Percentiles rank a stretch among this genome's conserved stretches.
phyloP scores from a whole-genome alignment of 306 rosid species.

The Abrus pulchellus region DNA sequence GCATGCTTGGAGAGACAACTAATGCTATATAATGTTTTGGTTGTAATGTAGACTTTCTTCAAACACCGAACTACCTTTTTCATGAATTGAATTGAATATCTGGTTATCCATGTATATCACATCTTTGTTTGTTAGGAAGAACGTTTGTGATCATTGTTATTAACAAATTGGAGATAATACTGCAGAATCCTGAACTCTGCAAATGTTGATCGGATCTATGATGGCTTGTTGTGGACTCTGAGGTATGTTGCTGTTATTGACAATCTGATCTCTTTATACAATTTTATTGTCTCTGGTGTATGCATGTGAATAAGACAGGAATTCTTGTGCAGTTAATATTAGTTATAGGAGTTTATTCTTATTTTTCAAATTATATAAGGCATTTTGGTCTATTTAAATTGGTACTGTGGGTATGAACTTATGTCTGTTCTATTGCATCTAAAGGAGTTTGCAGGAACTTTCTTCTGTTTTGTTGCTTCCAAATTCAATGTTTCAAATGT shows the following conservation, averaged over 20 bases:
- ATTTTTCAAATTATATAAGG: not conserved
- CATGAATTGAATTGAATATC: constrained; percentile 38
- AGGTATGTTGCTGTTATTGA: constrained; percentile 63
- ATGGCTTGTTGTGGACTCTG: constrained; percentile 90
- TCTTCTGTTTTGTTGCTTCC: constrained; percentile 71
- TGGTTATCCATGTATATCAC: constrained; percentile 23
- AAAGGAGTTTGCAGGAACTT: constrained; percentile 94
- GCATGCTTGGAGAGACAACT: constrained; percentile 30
- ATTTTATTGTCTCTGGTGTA: constrained; percentile 40
- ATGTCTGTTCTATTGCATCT: constrained; percentile 51
- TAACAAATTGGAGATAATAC: constrained; percentile 50
- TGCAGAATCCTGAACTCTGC: constrained; percentile 92
- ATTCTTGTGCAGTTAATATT: constrained; percentile 37
- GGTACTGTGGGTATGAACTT: constrained; percentile 48
- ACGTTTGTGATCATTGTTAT: constrained; percentile 34
- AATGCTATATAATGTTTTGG: constrained; percentile 33
- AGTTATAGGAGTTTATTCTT: constrained; percentile 14
- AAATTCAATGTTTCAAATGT: constrained; percentile 54
- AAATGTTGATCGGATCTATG: constrained; percentile 77
- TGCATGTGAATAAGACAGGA: constrained; percentile 25
- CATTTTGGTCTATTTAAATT: constrained; percentile 25
- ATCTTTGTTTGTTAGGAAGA: constrained; percentile 30
- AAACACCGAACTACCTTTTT: constrained; percentile 19
- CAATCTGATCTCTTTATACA: constrained; percentile 35
- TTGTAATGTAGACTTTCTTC: constrained; percentile 31